Base-by-base conservation (phyloP, 345 rosid genomes). In the Citrus inodora region DNA sequence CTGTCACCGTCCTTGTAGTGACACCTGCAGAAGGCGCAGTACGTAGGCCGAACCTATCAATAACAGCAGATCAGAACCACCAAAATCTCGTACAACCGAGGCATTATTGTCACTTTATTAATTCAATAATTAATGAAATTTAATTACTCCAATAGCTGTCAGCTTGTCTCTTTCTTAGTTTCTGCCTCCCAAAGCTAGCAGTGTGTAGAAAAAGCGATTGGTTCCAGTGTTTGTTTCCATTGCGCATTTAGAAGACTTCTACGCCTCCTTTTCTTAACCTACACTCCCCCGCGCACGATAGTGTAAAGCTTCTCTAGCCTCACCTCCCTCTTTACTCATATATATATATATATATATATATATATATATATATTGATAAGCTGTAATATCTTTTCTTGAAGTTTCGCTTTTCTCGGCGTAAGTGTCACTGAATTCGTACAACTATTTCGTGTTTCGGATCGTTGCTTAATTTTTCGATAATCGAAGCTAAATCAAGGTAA, bases 401-500 rank as follows among this genome's bases (percentile, higher is more conserved):
- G 6, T 46, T 66, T 65, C 59, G 51, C 28, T 33, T 9, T 58
- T 38, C 71, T 65, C 37, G 1, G 65, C n/a, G 67, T 24, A 25
- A 63, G 75, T 13, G 61, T 27, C 67, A 38, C 9, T 37, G 7
- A 14, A 5, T 24, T 7, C n/a, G 22, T 46, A 6, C 25, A 61
- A 62, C 22, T 56, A 37, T 56, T 70, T 48, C 25, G 32, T 40
- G 24, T 67, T 59, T 67, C 53, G 22, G 74, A 70, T 78, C 65
- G 22, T 56, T 27, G 28, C 10, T 59, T 17, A 37, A 1, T 61
- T 70, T 53, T 76, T 38, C 58, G 61, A 51, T 74, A 27, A 38
- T 70, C 68, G 42, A 66, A 67, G 3, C 61, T 24, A 8, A 37
- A 32, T 60, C 75, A 14, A 65, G 80, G 74, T 78, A 30, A 69